These are phyloP conservation scores for Mycena filopes DNA, from an alignment of 768 basidiomycete genomes.

Conservation along the genomic window DNA sequence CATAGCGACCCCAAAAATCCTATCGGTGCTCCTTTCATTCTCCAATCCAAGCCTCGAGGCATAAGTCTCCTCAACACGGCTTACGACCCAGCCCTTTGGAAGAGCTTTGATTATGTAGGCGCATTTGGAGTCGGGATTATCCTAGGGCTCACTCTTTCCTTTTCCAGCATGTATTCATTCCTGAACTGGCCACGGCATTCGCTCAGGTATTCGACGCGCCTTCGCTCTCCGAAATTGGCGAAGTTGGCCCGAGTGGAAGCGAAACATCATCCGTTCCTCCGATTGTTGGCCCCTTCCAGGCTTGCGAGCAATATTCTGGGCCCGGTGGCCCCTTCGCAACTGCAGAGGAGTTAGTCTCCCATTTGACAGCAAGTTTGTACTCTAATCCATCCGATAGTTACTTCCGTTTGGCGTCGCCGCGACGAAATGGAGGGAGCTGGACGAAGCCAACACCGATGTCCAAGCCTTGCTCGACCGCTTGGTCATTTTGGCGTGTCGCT, in stretches of 20 bases:
- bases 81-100: background rate
- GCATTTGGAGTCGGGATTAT: too few species aligned
- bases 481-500: background rate
- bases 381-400: background rate
- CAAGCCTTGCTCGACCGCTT: conserved; percentile 2
- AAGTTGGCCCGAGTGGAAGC: background rate
- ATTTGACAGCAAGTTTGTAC: background rate
- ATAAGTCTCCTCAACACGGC: conserved; percentile 6
- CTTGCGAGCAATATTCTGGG: conserved; percentile 1
- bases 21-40: conserved; percentile 4
- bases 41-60: conserved; percentile 1
- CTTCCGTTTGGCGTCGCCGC: conserved; percentile 1
- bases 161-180: conserved; percentile 1
- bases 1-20: conserved; percentile 4
- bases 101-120: background rate
- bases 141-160: background rate
- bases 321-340: background rate
- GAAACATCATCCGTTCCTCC: background rate
- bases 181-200: conserved; percentile 7
- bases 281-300: background rate
- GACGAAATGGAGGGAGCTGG: background rate
- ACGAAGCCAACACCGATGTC: background rate
- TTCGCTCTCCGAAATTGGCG: background rate
- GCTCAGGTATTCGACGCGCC: conserved; percentile 5
- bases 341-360: conserved; percentile 1